Evolutionary conservation across 1,284 basidiomycete species (phyloP).

Genomic region (Tranzscheliella williamsii): DNA sequence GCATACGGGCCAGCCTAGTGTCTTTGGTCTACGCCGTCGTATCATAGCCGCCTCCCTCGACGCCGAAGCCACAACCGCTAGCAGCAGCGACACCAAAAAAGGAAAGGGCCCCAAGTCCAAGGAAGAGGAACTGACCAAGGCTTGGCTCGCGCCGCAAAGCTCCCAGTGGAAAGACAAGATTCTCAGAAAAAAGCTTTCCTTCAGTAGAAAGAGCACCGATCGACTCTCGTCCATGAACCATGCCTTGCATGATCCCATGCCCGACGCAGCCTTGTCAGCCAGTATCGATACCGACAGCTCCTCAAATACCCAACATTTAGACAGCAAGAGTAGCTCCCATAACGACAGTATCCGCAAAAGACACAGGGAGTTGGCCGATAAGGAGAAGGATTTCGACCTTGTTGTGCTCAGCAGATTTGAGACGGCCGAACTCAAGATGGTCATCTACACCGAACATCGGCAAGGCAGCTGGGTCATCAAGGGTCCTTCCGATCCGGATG

Average conservation of each 20-base stretch:
- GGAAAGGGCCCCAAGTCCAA: background rate
- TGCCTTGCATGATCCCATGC: slow-evolving; percentile 14
- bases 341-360: slow-evolving; percentile 23
- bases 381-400: slow-evolving; percentile 26
- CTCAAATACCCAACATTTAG: background rate
- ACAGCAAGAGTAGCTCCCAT: slow-evolving; percentile 6
- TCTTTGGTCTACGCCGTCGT: slow-evolving; percentile 26
- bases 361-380: slow-evolving; percentile 23
- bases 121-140: background rate
- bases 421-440: slow-evolving; percentile 28
- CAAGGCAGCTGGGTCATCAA: slow-evolving; percentile 31
- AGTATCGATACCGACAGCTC: background rate
- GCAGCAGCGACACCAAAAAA: background rate
- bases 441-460: slow-evolving; percentile 31
- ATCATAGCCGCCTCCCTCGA: slow-evolving; percentile 31
- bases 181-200: slow-evolving; percentile 26
- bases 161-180: slow-evolving; percentile 20
- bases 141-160: slow-evolving; percentile 6
- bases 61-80: background rate
- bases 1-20: slow-evolving; percentile 25
- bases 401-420: slow-evolving; percentile 31
- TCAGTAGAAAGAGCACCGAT: slow-evolving; percentile 11
- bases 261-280: background rate
- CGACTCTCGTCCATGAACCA: slow-evolving; percentile 1
- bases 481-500: slow-evolving; percentile 6